phyloP scores from a whole-genome alignment of 2,329 filamentous ascomycete genomes.

The Trichoderma sp. region DNA sequence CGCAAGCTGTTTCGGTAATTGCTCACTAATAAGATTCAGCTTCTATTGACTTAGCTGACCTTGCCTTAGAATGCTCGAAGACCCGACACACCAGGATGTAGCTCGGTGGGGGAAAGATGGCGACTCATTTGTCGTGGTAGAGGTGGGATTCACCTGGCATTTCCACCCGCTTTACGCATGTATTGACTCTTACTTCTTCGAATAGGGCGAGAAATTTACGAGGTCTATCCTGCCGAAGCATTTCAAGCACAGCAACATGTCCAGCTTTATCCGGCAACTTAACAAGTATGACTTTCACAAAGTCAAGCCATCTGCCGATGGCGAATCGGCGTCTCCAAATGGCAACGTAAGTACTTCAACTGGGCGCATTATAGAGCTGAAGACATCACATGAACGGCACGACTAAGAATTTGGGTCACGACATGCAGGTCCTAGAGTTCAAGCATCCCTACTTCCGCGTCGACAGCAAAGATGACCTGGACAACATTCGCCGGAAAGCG shows the following conservation, averaged over 20 bases:
- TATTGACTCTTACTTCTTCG: conserved; percentile 14
- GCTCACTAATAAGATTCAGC: not conserved
- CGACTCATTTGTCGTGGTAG: conserved; percentile 94
- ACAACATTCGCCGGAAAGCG: conserved; percentile 95
- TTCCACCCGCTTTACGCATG: conserved; percentile 9
- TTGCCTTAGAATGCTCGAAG: conserved; percentile 76
- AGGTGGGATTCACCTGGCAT: conserved; percentile 62
- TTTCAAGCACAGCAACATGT: conserved; percentile 99
- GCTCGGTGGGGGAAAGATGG: conserved; percentile 95
- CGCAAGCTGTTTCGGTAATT: conserved; percentile 96
- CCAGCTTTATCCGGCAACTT: conserved; percentile 91
- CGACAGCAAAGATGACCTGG: conserved; percentile 93
- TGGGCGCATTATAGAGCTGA: not conserved
- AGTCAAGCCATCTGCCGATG: conserved; percentile 63
- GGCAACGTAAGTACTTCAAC: conserved; percentile 43
- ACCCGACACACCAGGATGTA: conserved; percentile 87
- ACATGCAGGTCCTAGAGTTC: conserved; percentile 70
- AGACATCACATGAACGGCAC: conserved; percentile 9
- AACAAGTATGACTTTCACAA: conserved; percentile 99
- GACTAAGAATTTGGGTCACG: not conserved
- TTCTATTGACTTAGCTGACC: conserved; percentile 28
- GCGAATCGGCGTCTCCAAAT: conserved; percentile 40
- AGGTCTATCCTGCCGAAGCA: conserved; percentile 96
- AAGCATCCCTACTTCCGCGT: conserved; percentile 95
- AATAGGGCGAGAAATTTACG: conserved; percentile 95